Evolutionary conservation across 2,329 filamentous ascomycete genomes (phyloP), one percentile per base, ranked within the genome.

Genomic region (Verticillium isaacii): DNA sequence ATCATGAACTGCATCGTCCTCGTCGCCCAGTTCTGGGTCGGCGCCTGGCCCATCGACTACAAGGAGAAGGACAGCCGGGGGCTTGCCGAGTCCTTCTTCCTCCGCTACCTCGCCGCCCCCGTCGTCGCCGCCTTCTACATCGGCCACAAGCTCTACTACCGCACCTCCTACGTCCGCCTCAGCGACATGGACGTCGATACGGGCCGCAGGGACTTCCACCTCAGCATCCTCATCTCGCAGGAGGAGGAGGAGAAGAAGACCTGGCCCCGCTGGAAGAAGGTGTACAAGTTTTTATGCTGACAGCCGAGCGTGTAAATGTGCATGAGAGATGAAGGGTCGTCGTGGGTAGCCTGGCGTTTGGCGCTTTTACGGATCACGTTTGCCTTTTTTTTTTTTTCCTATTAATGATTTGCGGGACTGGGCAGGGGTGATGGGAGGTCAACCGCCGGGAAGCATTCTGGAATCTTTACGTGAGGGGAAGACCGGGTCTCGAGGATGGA

Each of bases 171-270:
- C 62, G 82, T 97, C 54, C 80, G 83, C 19, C 76, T 84, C 37
- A 80, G 82, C 58, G 89, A 96, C 65, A 96, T 97, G 88, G 93
- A 97, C 75, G 77, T 97, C 65, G 85, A 89, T 63, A 96, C 93
- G 0, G 94, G 94, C 2, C 86, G 93, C 32, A 82, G 93, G 32
- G 92, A 97, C 70, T 84, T 97, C 62, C 93, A 97, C 72, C 77
- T 97, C 55, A 86, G 88, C 32, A 85, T 90, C 63, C 77, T 98
- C 58, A 80, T 96, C 58, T 88, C 88, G 52, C 90, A 96, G 73
- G 94, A 97, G 79, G 78, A 82, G 45, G 89, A 90, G 59, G 93
- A 97, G 78, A 81, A 82, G 69, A 84, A 82, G 36, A 72, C 75
- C 5, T 94, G 91, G 91, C 90, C 91, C 0, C 75, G 68, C 62